Base-by-base conservation (phyloP, 768 basidiomycete genomes). In the Kwoniella dendrophila region DNA sequence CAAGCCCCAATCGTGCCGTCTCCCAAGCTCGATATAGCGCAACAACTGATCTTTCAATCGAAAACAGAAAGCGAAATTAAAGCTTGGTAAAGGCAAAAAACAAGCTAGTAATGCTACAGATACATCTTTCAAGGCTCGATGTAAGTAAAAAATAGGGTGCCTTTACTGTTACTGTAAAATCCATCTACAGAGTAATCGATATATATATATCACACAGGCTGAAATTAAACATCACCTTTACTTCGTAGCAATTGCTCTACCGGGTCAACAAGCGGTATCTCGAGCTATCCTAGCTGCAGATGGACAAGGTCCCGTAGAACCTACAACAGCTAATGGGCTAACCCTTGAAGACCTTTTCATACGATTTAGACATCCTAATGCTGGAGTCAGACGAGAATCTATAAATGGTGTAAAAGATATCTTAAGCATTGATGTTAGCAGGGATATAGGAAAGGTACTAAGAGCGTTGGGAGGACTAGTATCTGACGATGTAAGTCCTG, bases 51-150 rank as follows among this genome's bases (percentile, higher is more conserved):
- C 33, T 64, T 36, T 47, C 27, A 33, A 20, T 36, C 24, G 18
- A 20, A 14, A 10, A 8, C 78, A 97, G 92, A 97, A 93, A 91
- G 87, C 91, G 26, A 97, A 90, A 79, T 83, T 96, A 36, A 99
- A 96, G 79, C 89, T 99, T 51, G 95, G 95, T 34, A 99, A 95
- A 78, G 92, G 90, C 44, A 98, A 94, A 79, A 85, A 88, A 70
- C 76, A 82, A 10, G 83, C 92, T 10, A 83, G 81, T 47, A 98
- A 98, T 83, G 90, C 86, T 4, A 85, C 97, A 68, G 91, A 98
- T 80, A 98, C 95, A 1, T 93, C 94, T 0, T 97, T 95, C 85
- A 92, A 94, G 77, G 87, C 92, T 32, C 86, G 91, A 62, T 91
- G 95, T 96, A 73, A 70, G 89, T 82, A 29, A 38, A n/a, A n/a